Evolutionary conservation across 2,329 filamentous ascomycete genomes (phyloP), one percentile per base, ranked within the genome.

Genomic region (Aspergillus aculeatinus): DNA sequence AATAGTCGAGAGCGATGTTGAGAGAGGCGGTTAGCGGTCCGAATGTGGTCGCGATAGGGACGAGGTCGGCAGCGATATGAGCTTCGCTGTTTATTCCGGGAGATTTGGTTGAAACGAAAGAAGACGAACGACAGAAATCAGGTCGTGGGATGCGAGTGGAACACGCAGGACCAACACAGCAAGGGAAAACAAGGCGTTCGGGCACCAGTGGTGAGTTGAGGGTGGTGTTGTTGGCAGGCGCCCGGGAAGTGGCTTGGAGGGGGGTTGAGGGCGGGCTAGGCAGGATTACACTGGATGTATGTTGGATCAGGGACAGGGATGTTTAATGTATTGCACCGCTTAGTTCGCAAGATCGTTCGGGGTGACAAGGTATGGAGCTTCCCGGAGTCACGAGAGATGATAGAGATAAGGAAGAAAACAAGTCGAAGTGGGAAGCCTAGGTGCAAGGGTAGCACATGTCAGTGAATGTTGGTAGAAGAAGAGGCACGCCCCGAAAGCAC

Each of bases 271-370:
- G 39, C 16, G 42, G 55, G 61, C 56, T 59, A 56, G 54, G 62
- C 54, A 62, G 59, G 58, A 65, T 57, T 59, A 62, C 61, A 62
- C 64, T 64, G 60, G 63, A 19, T 61, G 65, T 67, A 68, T 63
- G 64, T 69, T 63, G 66, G 65, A 70, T 70, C 66, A 68, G 66
- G 69, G 66, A 68, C 71, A 73, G 70, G 71, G 71, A 72, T 73
- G 67, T 63, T 68, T 67, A 67, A 66, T 60, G 66, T 66, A 71
- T 68, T 60, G 55, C 61, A 56, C 59, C 61, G 64, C 59, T 59
- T 31, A 57, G 62, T 67, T 44, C 39, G 67, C 66, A 66, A 60
- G 63, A 64, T 49, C 51, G 62, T 57, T 59, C 58, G 60, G 57
- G 63, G 60, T 60, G 44, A 63, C 57, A 44, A 55, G 39, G 27